These are phyloP conservation scores for Pestalotiopsis fici DNA, from an alignment of 2,329 filamentous ascomycete genomes.

Conservation along the genomic window DNA sequence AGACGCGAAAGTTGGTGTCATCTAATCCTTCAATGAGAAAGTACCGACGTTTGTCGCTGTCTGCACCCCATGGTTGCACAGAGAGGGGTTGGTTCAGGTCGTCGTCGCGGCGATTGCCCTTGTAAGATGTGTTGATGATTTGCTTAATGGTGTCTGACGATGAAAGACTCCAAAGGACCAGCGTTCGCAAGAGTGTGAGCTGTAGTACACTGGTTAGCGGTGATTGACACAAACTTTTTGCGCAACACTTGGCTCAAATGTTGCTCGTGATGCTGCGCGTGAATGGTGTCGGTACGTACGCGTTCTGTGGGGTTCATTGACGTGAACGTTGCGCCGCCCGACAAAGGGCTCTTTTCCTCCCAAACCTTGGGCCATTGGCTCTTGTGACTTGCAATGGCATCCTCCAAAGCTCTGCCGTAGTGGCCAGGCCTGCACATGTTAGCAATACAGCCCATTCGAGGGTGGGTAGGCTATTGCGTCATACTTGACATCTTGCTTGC, in stretches of 20 bases:
- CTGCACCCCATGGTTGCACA: constrained; percentile 86
- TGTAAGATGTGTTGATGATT: constrained; percentile 86
- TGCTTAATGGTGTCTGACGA: constrained; percentile 82
- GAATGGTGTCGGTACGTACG: constrained; percentile 51
- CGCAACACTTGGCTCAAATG: not conserved
- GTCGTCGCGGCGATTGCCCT: constrained; percentile 79
- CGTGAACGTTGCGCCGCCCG: constrained; percentile 78
- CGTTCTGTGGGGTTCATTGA: constrained; percentile 80
- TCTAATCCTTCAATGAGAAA: constrained; percentile 92
- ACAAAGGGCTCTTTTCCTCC: constrained; percentile 80
- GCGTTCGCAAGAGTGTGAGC: constrained; percentile 80
- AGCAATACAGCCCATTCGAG: constrained; percentile 16
- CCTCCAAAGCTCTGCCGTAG: constrained; percentile 90
- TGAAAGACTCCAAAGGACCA: constrained; percentile 86
- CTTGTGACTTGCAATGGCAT: constrained; percentile 83
- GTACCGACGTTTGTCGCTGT: constrained; percentile 89
- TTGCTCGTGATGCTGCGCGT: not conserved
- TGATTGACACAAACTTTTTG: not conserved
- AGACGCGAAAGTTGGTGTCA: constrained; percentile 91
- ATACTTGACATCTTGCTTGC: constrained; percentile 99
- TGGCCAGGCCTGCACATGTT: constrained; percentile 72
- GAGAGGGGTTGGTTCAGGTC: constrained; percentile 83
- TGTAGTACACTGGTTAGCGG: constrained; percentile 36
- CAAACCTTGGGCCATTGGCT: constrained; percentile 86
- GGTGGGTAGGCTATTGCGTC: constrained; percentile 33